A percentile compares a stretch with the other conserved stretches of the same genome.
Evolutionary conservation across 192 early-diverging fungal genomes (phyloP).

Genomic region (Podila horticola): DNA sequence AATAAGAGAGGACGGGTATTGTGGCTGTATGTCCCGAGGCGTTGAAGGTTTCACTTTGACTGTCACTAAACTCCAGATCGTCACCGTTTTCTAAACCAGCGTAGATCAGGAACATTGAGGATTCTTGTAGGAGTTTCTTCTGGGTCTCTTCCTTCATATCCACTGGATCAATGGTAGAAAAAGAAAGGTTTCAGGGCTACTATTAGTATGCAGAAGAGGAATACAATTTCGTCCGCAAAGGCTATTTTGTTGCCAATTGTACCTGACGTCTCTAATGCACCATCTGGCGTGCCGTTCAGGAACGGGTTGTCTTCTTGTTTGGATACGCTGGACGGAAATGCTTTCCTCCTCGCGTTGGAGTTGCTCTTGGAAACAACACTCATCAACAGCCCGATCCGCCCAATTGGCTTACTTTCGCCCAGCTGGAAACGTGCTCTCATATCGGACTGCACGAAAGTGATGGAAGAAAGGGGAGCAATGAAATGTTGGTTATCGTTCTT

Average conservation of each 20-base stretch:
- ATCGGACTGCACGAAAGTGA: conserved; percentile 10
- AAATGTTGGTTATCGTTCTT: not conserved
- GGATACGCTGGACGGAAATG: not conserved
- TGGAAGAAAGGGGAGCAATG: not conserved
- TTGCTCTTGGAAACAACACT: conserved; percentile 11
- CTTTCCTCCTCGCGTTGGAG: conserved; percentile 12
- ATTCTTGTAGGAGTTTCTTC: conserved; percentile 15
- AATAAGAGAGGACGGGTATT: conserved; percentile 17
- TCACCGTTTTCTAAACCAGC: conserved; percentile 11
- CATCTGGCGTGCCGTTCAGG: conserved; percentile 1
- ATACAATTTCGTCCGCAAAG: not conserved
- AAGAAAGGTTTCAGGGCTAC: not conserved
- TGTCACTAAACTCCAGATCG: not conserved
- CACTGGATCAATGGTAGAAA: not conserved
- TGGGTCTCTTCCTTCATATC: not conserved
- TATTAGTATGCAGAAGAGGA: not conserved
- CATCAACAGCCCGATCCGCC: conserved; percentile 20
- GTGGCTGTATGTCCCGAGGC: not conserved
- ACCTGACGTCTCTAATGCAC: not conserved
- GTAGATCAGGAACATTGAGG: conserved; percentile 33
- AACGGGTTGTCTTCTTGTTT: conserved; percentile 40
- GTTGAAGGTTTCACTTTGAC: not conserved
- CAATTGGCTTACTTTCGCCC: conserved; percentile 9
- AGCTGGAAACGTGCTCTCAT: conserved; percentile 9
- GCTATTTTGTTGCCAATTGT: not conserved